Evolutionary conservation across 1,139 yeast genomes (phyloP).

Genomic region (Blastobotrys niveus): DNA sequence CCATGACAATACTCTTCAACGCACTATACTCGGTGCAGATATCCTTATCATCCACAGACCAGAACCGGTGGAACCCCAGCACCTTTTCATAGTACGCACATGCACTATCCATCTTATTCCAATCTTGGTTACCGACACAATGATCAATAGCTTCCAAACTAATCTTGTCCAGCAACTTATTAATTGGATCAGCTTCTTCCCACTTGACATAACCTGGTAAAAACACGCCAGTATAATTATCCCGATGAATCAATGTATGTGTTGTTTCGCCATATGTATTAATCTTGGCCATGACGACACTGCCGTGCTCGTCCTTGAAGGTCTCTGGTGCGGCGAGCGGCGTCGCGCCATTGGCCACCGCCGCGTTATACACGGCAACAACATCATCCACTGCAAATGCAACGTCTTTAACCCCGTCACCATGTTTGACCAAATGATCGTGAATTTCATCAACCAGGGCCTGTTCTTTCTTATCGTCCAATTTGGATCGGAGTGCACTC

Average conservation of each 20-base stretch:
- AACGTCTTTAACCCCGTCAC: slow-evolving; percentile 73
- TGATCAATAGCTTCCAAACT: slow-evolving; percentile 54
- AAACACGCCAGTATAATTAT: slow-evolving; percentile 40
- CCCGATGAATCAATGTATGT: slow-evolving; percentile 57
- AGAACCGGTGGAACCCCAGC: slow-evolving; percentile 69
- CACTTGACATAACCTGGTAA: slow-evolving; percentile 49
- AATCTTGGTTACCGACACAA: slow-evolving; percentile 71
- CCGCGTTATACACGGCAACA: slow-evolving; percentile 41
- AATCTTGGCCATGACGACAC: slow-evolving; percentile 50
- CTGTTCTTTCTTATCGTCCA: slow-evolving; percentile 24
- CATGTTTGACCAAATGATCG: slow-evolving; percentile 45
- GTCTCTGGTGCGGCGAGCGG: slow-evolving; percentile 41
- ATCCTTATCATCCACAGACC: slow-evolving; percentile 79
- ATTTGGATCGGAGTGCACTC: slow-evolving; percentile 35
- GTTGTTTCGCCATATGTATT: slow-evolving; percentile 57
- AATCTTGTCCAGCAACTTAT: slow-evolving; percentile 35
- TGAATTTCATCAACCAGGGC: slow-evolving; percentile 38
- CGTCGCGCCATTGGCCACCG: slow-evolving; percentile 53
- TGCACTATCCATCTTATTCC: slow-evolving; percentile 57
- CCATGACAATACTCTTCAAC: slow-evolving; percentile 69
- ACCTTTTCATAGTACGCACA: slow-evolving; percentile 55
- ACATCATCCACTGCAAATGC: slow-evolving; percentile 55
- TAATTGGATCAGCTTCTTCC: slow-evolving; percentile 20
- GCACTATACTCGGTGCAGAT: slow-evolving; percentile 66
- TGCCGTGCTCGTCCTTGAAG: slow-evolving; percentile 45